phyloP scores from a whole-genome alignment of 2,329 filamentous ascomycete genomes.

The Nothomitra cinnamomea region DNA sequence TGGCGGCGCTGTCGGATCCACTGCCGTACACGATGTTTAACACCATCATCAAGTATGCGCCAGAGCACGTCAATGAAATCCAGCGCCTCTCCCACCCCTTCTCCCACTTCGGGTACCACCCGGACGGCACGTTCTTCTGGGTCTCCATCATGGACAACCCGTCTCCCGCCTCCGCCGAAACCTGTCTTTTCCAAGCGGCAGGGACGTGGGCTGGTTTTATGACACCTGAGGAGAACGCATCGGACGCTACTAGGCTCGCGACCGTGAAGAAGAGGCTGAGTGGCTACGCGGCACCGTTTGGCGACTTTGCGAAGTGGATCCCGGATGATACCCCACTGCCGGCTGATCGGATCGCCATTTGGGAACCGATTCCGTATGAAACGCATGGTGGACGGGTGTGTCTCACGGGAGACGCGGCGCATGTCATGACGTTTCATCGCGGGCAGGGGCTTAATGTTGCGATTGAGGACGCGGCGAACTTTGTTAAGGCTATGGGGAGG shows the following conservation, averaged over 20 bases:
- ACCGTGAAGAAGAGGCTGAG: slow-evolving; percentile 28
- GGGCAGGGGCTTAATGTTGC: slow-evolving; percentile 9
- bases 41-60: slow-evolving; percentile 25
- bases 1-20: slow-evolving; percentile 17
- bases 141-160: slow-evolving; percentile 16
- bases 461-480: slow-evolving; percentile 7
- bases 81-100: slow-evolving; percentile 30
- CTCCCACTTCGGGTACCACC: slow-evolving; percentile 37
- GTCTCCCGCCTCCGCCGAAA: background rate
- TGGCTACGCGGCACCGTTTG: slow-evolving; percentile 30
- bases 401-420: slow-evolving; percentile 37
- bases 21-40: slow-evolving; percentile 27
- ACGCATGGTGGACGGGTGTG: slow-evolving; percentile 24
- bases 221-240: background rate
- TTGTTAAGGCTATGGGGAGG: slow-evolving; percentile 5
- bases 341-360: slow-evolving; percentile 11
- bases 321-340: slow-evolving; percentile 18
- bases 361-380: slow-evolving; percentile 12
- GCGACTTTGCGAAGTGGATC: slow-evolving; percentile 24
- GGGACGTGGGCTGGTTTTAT: background rate
- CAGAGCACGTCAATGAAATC: slow-evolving; percentile 26
- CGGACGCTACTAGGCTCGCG: background rate
- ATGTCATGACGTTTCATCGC: slow-evolving; percentile 28
- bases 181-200: background rate
- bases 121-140: slow-evolving; percentile 33